phyloP scores from a whole-genome alignment of 1,284 basidiomycete genomes.

The Ceratobasidium sp. region DNA sequence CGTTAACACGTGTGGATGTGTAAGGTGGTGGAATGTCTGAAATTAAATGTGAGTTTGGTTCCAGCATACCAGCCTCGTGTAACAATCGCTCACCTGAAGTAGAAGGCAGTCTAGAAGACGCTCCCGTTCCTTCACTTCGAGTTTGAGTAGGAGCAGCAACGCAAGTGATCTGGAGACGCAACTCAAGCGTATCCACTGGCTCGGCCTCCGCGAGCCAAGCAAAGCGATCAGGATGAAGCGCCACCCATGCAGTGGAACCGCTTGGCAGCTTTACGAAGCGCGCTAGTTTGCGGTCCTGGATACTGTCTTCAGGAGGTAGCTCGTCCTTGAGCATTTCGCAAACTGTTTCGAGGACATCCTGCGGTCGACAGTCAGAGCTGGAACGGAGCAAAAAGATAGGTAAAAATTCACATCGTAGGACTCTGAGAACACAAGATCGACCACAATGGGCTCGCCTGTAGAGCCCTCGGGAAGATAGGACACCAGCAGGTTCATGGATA shows the following conservation, averaged over 20 bases:
- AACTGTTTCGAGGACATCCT: slow-evolving; percentile 24
- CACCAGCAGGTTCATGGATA: slow-evolving; percentile 12
- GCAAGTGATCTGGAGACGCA: slow-evolving; percentile 18
- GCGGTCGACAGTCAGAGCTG: neutral
- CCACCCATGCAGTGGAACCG: slow-evolving; percentile 5
- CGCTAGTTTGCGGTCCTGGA: slow-evolving; percentile 9
- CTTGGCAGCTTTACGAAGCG: slow-evolving; percentile 2
- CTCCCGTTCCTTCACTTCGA: neutral
- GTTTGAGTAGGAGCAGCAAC: neutral
- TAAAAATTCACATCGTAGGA: slow-evolving; percentile 28
- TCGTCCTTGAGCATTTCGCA: slow-evolving; percentile 24
- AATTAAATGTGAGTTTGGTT: too few relatives aligned
- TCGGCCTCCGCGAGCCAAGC: neutral
- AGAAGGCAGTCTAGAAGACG: slow-evolving; percentile 27
- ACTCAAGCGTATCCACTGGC: slow-evolving; percentile 7
- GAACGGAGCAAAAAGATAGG: neutral
- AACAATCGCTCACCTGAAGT: neutral
- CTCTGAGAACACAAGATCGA: slow-evolving; percentile 14
- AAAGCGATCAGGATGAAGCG: slow-evolving; percentile 12
- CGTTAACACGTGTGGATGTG: too few relatives aligned
- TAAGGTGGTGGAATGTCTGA: too few relatives aligned
- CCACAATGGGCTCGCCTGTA: neutral
- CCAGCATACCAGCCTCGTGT: too few relatives aligned
- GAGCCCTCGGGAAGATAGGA: slow-evolving; percentile 28
- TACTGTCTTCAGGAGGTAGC: slow-evolving; percentile 14